Conservation (phyloP, 331 rosid species). For the Malus hybrid region DNA sequence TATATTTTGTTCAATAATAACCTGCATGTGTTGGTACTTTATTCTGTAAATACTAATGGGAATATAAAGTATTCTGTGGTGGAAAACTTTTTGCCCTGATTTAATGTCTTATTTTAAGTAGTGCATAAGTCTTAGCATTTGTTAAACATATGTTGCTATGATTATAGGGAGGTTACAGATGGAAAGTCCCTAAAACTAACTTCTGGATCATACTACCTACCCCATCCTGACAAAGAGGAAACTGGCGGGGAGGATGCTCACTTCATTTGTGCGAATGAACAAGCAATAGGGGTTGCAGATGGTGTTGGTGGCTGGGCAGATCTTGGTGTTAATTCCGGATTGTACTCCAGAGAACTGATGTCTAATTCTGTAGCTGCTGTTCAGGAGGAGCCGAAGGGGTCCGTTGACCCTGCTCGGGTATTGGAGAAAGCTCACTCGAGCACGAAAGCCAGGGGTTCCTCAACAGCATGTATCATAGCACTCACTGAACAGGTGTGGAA, state of each 20-base stretch:
- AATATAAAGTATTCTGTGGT: not conserved
- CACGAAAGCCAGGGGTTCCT: constrained; percentile 88
- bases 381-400: constrained; percentile 93
- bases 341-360: constrained; percentile 93
- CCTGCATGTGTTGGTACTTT: not conserved
- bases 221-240: constrained; percentile 96
- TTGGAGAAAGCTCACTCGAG: constrained; percentile 90
- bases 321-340: constrained; percentile 78
- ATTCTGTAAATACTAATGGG: not conserved
- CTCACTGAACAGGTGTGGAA: constrained; percentile 73
- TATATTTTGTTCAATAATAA: not conserved
- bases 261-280: constrained; percentile 88
- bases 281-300: constrained; percentile 95
- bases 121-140: not conserved
- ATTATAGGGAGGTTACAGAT: constrained; percentile 50
- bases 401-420: constrained; percentile 89
- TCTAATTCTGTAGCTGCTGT: constrained; percentile 75
- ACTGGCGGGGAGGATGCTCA: constrained; percentile 99
- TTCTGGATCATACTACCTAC: constrained; percentile 92
- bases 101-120: not conserved
- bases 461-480: constrained; percentile 95
- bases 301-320: constrained; percentile 99
- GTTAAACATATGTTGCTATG: constrained; percentile 8
- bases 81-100: not conserved
- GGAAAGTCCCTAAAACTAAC: constrained; percentile 59